Percentiles rank a stretch among this genome's conserved stretches.
Evolutionary conservation across 1,139 yeast species (phyloP).

Genomic region (Yamadazyma sp.): DNA sequence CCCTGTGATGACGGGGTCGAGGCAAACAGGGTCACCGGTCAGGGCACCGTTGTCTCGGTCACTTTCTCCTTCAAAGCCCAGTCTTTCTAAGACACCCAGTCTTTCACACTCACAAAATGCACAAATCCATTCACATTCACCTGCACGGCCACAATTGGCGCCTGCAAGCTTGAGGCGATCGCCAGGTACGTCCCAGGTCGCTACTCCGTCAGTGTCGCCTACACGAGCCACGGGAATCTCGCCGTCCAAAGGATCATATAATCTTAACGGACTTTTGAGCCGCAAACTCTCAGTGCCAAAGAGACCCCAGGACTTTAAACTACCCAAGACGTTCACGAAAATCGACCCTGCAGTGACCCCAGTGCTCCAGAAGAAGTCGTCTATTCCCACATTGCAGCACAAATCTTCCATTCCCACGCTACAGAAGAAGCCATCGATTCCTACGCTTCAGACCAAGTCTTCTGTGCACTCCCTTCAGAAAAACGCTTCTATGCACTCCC

Average conservation of each 20-base stretch:
- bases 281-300: slow-evolving; percentile 16
- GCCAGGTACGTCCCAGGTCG: slow-evolving; percentile 9
- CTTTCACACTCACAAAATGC: no score
- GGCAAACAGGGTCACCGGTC: not conserved
- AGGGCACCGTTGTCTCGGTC: no score
- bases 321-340: slow-evolving; percentile 13
- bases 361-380: slow-evolving; percentile 16
- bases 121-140: no score
- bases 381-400: slow-evolving; percentile 11
- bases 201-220: slow-evolving; percentile 6
- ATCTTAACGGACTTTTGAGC: slow-evolving; percentile 34
- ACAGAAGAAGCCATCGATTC: slow-evolving; percentile 8
- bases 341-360: slow-evolving; percentile 9
- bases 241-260: slow-evolving; percentile 26
- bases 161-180: slow-evolving; percentile 2
- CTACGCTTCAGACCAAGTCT: slow-evolving; percentile 9
- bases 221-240: slow-evolving; percentile 9
- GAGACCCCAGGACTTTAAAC: slow-evolving; percentile 16
- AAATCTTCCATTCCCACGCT: slow-evolving; percentile 8
- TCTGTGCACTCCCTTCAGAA: slow-evolving; percentile 14
- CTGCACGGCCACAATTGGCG: not conserved
- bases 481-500: slow-evolving; percentile 12
- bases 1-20: slow-evolving; percentile 4
- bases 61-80: no score
- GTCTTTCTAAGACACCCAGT: slow-evolving; percentile 1